phyloP scores from a whole-genome alignment of 495 filamentous ascomycete genomes.

The Aspergillus indologenus region DNA sequence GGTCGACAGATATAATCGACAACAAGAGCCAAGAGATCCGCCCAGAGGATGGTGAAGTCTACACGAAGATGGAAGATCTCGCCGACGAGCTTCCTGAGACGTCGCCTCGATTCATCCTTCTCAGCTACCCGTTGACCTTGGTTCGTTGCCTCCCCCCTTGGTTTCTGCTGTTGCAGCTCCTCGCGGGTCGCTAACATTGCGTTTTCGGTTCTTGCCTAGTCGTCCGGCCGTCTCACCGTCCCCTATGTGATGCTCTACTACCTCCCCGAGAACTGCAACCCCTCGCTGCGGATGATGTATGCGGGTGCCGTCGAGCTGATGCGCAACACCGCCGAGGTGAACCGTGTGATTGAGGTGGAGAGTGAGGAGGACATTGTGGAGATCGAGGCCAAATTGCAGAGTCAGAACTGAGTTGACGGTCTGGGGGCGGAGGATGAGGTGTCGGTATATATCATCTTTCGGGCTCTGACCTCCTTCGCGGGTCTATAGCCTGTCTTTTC shows the following conservation, averaged over 20 bases:
- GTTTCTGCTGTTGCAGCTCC: conserved; percentile 4
- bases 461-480: too few relatives aligned
- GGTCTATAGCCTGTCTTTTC: background rate
- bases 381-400: conserved; percentile 64
- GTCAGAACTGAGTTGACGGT: conserved; percentile 40
- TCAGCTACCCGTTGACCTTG: conserved; percentile 85
- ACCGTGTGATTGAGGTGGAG: conserved; percentile 75
- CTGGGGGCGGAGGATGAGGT: background rate
- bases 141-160: conserved; percentile 42
- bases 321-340: conserved; percentile 83
- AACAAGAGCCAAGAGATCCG: conserved; percentile 82
- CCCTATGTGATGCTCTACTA: conserved; percentile 95
- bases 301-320: conserved; percentile 93
- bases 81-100: conserved; percentile 91
- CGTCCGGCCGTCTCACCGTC: conserved; percentile 60
- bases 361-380: conserved; percentile 71
- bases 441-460: background rate
- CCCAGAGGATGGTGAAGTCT: conserved; percentile 69
- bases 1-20: conserved; percentile 62
- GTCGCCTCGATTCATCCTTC: conserved; percentile 79
- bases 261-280: conserved; percentile 84
- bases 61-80: conserved; percentile 73
- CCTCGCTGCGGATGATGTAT: conserved; percentile 84
- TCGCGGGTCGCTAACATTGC: too few relatives aligned
- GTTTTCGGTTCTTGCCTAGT: conserved; percentile 32